Base-by-base conservation (phyloP, 2,329 filamentous ascomycete genomes). In the Grosmannia clavigera region DNA sequence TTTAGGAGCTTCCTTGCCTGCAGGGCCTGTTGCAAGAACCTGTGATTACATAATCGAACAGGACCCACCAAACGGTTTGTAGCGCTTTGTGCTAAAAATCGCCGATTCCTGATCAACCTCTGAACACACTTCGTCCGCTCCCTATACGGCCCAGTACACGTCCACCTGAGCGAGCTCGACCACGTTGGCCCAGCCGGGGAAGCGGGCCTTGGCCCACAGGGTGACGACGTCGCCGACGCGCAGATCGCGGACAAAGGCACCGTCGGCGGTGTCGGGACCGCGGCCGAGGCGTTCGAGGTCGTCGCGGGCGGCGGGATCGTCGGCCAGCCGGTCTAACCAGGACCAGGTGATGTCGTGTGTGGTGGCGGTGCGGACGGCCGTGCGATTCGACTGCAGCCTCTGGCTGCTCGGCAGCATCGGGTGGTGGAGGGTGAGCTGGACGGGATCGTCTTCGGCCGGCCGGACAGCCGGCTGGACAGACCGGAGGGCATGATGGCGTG, bases 211-310 rank as follows among this genome's bases (percentile, higher is more conserved):
- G 0, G 72, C 82, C 83, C 83, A 86, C 1, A 86, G 66, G 0
- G 82, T 85, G 12, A 86, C 70, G 22, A 83, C 76, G 64, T 86
- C 83, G 1, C 83, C 83, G n/a, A 82, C 64, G 64, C 75, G 77
- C 64, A 86, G 66, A 54, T 70, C 73, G 19, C 78, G 76, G 40
- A 86, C 77, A 67, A 83, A 85, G 46, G 76, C 70, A 1, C 83
- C 83, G 58, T 77, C 75, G 0, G 72, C 78, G 2, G 31, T 48
- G 4, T 67, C 75, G 25, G 66, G 67, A 1, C 83, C 83, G 0
- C 82, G 74, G 0, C 83, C 83, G 2, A 67, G 27, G 1, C 70
- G 65, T 0, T 68, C 68, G 1, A 82, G 68, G 2, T 68, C 67
- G 22, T 72, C 67, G 10, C 19, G 19, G 1, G 33, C 56, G 1